Base-by-base conservation (phyloP, 78 protist species). In the Corallochytrium limacisporum region DNA sequence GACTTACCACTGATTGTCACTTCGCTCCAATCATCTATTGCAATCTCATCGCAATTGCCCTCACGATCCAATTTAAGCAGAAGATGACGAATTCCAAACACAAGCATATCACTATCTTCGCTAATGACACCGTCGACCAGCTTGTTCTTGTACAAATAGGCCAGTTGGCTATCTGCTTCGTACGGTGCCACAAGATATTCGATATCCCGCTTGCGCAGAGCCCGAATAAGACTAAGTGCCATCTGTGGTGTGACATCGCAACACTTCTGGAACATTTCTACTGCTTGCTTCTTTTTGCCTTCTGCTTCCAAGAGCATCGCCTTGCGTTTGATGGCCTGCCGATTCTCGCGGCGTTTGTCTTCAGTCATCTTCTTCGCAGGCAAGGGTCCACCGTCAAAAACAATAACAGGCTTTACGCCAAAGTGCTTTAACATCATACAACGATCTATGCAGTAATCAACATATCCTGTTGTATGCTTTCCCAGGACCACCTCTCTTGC, bases 91-190 rank as follows among this genome's bases (percentile, higher is more conserved):
- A n/a, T n/a, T n/a, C n/a, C n/a, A n/a, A n/a, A n/a, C n/a, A n/a
- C n/a, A n/a, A n/a, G n/a, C n/a, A n/a, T n/a, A n/a, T 95, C 99
- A 0, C 94, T 85, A 73, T 97, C 99, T 40, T 94, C 99, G 0
- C 97, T 84, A 22, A 93, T 62, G 38, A 91, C 86, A 0, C 87
- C 87, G 31, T 69, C 69, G 0, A 88, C 88, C 39, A 53, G 36
- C 15, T 76, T 68, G 12, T 71, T 50, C 4, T 33, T 33, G 9
- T 59, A 40, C 43, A 96, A 75, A 59, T 72, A 95, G 8, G 97
- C 98, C 9, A 96, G 68, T 69, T 96, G 99, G 13, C 98, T 96
- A 49, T 96, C 99, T 0, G 99, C 99, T 69, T 96, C 99, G 62
- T 95, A 95, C 0, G 99, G 99, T 3, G 99, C 97, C n/a, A 95